A percentile compares a stretch with the other conserved stretches of the same genome.
Evolutionary conservation across 495 filamentous ascomycete species (phyloP).

Genomic region (Podospora tetraspora): DNA sequence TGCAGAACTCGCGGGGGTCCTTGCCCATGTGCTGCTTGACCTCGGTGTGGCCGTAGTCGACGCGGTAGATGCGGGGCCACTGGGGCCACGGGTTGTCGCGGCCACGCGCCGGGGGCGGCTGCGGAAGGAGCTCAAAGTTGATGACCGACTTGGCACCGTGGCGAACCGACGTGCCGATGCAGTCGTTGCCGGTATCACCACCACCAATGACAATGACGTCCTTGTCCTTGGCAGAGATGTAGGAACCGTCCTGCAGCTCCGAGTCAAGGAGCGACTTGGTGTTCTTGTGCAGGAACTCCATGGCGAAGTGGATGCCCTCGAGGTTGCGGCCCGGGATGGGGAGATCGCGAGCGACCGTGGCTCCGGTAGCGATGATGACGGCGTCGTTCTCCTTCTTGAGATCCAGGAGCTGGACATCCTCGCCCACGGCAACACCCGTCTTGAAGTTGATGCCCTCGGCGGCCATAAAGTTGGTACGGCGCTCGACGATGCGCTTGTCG

Average conservation of each 20-base stretch:
- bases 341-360: slow-evolving; percentile 93
- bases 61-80: slow-evolving; percentile 97
- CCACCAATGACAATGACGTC: slow-evolving; percentile 96
- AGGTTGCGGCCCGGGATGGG: slow-evolving; percentile 88
- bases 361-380: slow-evolving; percentile 92
- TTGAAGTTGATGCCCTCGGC: slow-evolving; percentile 84
- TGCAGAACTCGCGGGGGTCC: slow-evolving; percentile 96
- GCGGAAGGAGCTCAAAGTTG: slow-evolving; percentile 96
- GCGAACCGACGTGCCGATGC: slow-evolving; percentile 96
- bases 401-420: slow-evolving; percentile 70
- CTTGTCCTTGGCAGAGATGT: slow-evolving; percentile 96
- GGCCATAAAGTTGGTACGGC: slow-evolving; percentile 93
- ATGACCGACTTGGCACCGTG: slow-evolving; percentile 94
- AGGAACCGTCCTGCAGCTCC: slow-evolving; percentile 74
- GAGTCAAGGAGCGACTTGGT: slow-evolving; percentile 98
- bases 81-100: slow-evolving; percentile 99
- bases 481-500: slow-evolving; percentile 96
- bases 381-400: slow-evolving; percentile 76
- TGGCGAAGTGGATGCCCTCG: slow-evolving; percentile 93
- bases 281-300: slow-evolving; percentile 98
- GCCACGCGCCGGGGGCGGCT: slow-evolving; percentile 89
- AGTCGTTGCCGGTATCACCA: slow-evolving; percentile 98
- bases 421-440: slow-evolving; percentile 70
- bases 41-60: slow-evolving; percentile 96
- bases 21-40: slow-evolving; percentile 97